Base-by-base conservation (phyloP, 2,329 filamentous ascomycete genomes). In the Fusarium sp. region DNA sequence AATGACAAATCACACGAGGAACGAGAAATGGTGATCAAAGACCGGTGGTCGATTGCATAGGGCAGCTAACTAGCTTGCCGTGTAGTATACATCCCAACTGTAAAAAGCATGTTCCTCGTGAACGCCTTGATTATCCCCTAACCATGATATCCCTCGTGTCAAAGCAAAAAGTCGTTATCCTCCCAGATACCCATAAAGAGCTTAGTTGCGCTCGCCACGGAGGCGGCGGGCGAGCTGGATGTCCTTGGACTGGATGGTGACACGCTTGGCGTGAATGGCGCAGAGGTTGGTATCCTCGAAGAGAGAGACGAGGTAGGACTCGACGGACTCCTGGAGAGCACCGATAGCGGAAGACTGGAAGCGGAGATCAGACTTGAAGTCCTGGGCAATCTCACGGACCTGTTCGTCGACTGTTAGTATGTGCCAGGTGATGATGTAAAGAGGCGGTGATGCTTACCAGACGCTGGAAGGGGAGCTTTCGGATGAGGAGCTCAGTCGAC, bases 311-410 rank as follows among this genome's bases (percentile, higher is more conserved):
- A 99, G 92, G 87, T 98, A 98, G 5, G 96, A 97, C 88, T 99
- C 96, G 75, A 97, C 95, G 60, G 96, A 97, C 89, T 99, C 96
- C 87, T 99, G 95, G 42, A 99, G 91, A 74, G 96, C 96, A 80
- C 94, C 93, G 81, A 99, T 98, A 83, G 96, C 96, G 49, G 95
- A 97, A 27, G 94, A 97, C 88, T 99, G 96, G 93, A 98, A 99
- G 82, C 95, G 93, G 70, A 97, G 92, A 75, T 97, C 93, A 78
- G 93, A 95, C 87, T 97, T 97, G 89, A 97, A 94, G 85, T 97
- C 93, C 83, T 97, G 92, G 41, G 94, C 94, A 71, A 98, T 97
- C 87, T 99, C 95, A 88, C 95, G 93, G 75, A 98, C 87, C 87
- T 89, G 77, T 64, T 48, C 11, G n/a, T 27, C n/a, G 30, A 15